These are phyloP conservation scores for Physcomitrellopsis africana DNA, from an alignment of 225 moss, liverwort and hornwort genomes.

Conservation along the genomic window DNA sequence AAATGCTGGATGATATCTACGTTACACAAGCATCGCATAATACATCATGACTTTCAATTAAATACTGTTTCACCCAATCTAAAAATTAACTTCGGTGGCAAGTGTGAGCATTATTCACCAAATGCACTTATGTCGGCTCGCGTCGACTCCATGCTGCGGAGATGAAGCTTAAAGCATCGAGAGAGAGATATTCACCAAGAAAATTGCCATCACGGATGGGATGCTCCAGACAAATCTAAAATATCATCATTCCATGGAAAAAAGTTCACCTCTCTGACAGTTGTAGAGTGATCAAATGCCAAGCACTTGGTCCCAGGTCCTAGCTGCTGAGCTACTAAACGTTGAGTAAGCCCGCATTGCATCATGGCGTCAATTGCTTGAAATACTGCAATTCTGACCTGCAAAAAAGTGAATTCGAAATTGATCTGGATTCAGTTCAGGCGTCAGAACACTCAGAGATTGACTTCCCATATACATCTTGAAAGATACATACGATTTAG, in stretches of 20 bases:
- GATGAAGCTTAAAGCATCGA: not conserved
- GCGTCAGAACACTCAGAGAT: not conserved
- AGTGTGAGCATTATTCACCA: no score
- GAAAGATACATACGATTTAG: not conserved
- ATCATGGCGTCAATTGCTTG: conserved; percentile 79
- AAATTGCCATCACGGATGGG: not conserved
- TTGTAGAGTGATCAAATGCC: conserved; percentile 73
- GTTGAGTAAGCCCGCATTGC: conserved; percentile 62
- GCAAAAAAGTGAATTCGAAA: conserved; percentile 20
- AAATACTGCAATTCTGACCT: conserved; percentile 77
- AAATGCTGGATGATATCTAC: not conserved
- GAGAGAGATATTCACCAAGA: not conserved
- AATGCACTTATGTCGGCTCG: no score
- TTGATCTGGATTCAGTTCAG: not conserved
- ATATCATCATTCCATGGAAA: not conserved
- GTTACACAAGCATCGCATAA: not conserved
- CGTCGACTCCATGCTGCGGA: no score
- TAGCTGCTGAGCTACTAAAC: conserved; percentile 57
- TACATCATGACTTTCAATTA: no score
- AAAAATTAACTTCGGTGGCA: no score
- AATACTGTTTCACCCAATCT: no score
- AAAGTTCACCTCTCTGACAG: conserved; percentile 55
- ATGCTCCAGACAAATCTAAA: not conserved
- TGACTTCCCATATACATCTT: no score
- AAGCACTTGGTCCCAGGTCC: conserved; percentile 75